Evolutionary conservation across 345 rosid species (phyloP).

Genomic region (Citrus trifoliata): DNA sequence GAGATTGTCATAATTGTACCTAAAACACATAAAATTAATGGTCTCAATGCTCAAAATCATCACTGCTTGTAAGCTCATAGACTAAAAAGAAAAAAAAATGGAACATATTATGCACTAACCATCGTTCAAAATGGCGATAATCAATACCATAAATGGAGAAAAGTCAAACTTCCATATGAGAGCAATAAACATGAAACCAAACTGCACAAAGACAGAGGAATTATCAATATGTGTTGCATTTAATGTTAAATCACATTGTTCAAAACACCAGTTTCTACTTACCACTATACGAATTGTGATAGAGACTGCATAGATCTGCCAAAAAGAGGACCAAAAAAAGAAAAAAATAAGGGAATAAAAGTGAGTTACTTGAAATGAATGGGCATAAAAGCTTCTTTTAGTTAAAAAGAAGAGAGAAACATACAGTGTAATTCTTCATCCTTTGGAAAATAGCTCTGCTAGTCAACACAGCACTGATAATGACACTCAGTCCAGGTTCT

Average conservation of each 20-base stretch:
- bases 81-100: background rate
- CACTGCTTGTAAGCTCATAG: background rate
- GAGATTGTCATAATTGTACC: conserved; percentile 97
- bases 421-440: conserved; percentile 92
- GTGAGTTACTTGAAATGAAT: background rate
- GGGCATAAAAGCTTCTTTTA: background rate
- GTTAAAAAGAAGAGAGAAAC: conserved; percentile 7
- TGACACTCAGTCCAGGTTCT: conserved; percentile 90
- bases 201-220: conserved; percentile 34
- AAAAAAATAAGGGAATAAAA: background rate
- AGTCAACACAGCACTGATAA: conserved; percentile 83
- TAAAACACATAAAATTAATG: conserved; percentile 12
- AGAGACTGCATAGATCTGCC: conserved; percentile 89
- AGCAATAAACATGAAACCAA: conserved; percentile 87
- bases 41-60: background rate
- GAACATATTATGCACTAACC: conserved; percentile 40
- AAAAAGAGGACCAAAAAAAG: background rate
- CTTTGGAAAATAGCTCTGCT: conserved; percentile 90
- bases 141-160: conserved; percentile 95
- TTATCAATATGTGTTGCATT: background rate
- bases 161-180: conserved; percentile 85
- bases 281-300: conserved; percentile 95
- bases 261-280: conserved; percentile 22
- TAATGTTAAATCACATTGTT: conserved; percentile 1
- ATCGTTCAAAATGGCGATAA: conserved; percentile 88